These are phyloP conservation scores for Austroboletus festivus DNA, from an alignment of 768 basidiomycete species.

Conservation along the genomic window DNA sequence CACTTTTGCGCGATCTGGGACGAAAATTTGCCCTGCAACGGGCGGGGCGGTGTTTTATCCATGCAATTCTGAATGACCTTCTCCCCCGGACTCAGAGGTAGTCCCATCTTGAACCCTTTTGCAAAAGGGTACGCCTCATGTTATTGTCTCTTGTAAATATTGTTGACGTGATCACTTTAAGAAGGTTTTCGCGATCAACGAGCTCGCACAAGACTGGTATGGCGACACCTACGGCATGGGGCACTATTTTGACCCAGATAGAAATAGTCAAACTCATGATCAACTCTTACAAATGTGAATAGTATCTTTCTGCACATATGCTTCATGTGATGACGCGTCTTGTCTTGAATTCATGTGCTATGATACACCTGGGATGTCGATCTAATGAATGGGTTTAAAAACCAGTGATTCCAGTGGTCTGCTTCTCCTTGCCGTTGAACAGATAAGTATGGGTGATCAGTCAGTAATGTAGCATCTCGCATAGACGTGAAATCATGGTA, in stretches of 20 bases:
- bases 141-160: not conserved
- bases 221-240: not conserved
- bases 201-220: slow-evolving; percentile 8
- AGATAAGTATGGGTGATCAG: slow-evolving; percentile 12
- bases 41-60: slow-evolving; percentile 13
- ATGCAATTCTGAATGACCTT: slow-evolving; percentile 10
- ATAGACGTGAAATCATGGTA: slow-evolving; percentile 34
- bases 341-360: slow-evolving; percentile 17
- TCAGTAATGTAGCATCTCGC: slow-evolving; percentile 3
- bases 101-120: slow-evolving; percentile 9
- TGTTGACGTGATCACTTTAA: not conserved
- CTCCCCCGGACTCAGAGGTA: slow-evolving; percentile 1
- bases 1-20: slow-evolving; percentile 17
- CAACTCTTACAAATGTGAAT: slow-evolving; percentile 3
- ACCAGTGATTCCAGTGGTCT: slow-evolving; percentile 2
- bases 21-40: slow-evolving; percentile 10
- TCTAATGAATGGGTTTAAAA: slow-evolving; percentile 16
- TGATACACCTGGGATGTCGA: slow-evolving; percentile 22
- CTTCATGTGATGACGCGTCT: not conserved
- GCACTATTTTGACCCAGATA: slow-evolving; percentile 3
- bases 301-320: not conserved
- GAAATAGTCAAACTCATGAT: not conserved
- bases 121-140: slow-evolving; percentile 14
- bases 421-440: slow-evolving; percentile 2
- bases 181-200: slow-evolving; percentile 15